These are phyloP conservation scores for Graphilbum sp. DNA, from an alignment of 2,329 filamentous ascomycete species.

Conservation along the genomic window DNA sequence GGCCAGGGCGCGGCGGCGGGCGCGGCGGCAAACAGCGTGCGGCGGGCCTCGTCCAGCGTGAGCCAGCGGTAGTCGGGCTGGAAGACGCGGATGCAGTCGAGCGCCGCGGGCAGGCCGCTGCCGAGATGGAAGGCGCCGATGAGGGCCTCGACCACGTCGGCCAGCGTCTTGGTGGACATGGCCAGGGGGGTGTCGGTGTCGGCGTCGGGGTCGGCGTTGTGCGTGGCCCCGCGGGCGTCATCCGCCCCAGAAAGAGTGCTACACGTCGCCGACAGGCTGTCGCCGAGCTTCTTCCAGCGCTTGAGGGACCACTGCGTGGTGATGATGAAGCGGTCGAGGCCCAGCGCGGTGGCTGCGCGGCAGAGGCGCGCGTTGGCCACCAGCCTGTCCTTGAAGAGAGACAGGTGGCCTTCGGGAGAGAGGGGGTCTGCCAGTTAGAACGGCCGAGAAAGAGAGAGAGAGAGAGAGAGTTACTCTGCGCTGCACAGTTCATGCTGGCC, in stretches of 20 bases:
- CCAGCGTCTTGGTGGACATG: slow-evolving; percentile 63
- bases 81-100: slow-evolving; percentile 49
- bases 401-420: slow-evolving; percentile 66
- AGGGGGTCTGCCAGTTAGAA: slow-evolving; percentile 30
- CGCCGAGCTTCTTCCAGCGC: slow-evolving; percentile 57
- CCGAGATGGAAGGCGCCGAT: slow-evolving; percentile 61
- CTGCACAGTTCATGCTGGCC: slow-evolving; percentile 46
- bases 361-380: slow-evolving; percentile 64
- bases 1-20: slow-evolving; percentile 23
- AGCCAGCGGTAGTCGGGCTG: slow-evolving; percentile 42
- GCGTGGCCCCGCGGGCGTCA: neutral
- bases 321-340: slow-evolving; percentile 59
- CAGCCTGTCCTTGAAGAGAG: slow-evolving; percentile 47
- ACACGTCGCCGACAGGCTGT: neutral
- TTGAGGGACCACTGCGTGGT: slow-evolving; percentile 47
- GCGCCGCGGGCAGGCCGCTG: slow-evolving; percentile 47
- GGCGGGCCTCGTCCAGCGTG: slow-evolving; percentile 23
- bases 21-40: slow-evolving; percentile 26
- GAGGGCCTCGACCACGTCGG: slow-evolving; percentile 75
- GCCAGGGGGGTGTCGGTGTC: too few species aligned
- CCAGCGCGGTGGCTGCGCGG: slow-evolving; percentile 41
- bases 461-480: slow-evolving; percentile 24
- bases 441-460: neutral
- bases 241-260: too few species aligned
- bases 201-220: neutral